Percentiles rank a stretch among this genome's conserved stretches.
phyloP scores from a whole-genome alignment of 257 asterid genomes.

The Osmanthus fragrans region DNA sequence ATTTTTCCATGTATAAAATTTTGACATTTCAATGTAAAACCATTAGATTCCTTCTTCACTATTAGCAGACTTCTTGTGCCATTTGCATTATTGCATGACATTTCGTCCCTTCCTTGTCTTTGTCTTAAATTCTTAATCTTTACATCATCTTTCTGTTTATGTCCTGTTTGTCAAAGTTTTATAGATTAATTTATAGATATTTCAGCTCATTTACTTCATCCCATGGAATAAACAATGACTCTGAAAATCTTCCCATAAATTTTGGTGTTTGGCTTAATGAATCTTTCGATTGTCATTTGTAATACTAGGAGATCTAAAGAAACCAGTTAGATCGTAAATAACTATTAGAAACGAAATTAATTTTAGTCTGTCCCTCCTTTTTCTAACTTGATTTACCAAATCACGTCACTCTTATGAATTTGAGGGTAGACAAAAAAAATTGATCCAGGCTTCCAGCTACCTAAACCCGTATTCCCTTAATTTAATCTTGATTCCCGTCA shows the following conservation, averaged over 20 bases:
- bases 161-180: neutral
- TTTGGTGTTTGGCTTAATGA: too few species aligned
- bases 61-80: constrained; percentile 6
- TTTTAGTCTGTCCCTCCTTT: neutral
- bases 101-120: constrained; percentile 3
- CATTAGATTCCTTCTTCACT: constrained; percentile 3
- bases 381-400: neutral
- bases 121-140: neutral
- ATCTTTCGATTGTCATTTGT: too few species aligned
- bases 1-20: neutral
- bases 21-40: constrained; percentile 21
- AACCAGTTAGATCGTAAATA: too few species aligned
- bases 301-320: too few species aligned
- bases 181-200: neutral
- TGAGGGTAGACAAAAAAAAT: neutral
- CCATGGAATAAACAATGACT: too few species aligned
- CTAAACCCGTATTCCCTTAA: neutral
- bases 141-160: constrained; percentile 1
- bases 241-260: too few species aligned
- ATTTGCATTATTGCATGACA: too few species aligned
- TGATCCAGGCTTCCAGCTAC: neutral
- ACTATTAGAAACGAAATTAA: neutral
- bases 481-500: too few species aligned
- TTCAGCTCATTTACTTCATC: neutral
- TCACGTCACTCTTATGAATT: neutral